Evolutionary conservation across 352 stramenopile species (phyloP).

Genomic region (Globisporangium cylindrosporum): DNA sequence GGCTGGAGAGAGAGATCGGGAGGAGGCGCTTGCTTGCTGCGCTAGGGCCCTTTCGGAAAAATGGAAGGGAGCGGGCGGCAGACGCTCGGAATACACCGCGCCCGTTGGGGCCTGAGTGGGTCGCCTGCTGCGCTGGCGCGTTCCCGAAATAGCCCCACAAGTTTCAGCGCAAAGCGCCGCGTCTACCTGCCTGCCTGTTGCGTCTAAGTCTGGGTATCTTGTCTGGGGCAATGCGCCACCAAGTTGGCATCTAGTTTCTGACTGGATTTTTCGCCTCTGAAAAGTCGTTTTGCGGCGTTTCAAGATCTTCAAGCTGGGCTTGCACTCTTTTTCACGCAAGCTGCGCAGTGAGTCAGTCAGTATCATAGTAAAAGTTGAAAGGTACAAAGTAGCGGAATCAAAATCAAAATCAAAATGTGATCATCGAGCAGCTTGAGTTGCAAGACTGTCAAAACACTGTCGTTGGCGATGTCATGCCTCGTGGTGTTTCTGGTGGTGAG

Average conservation of each 20-base stretch:
- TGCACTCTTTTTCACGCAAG: not conserved
- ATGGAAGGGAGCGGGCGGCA: not conserved
- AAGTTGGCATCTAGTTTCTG: not conserved
- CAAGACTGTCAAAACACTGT: no score
- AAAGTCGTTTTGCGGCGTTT: slow-evolving; percentile 3
- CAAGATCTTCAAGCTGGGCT: slow-evolving; percentile 1
- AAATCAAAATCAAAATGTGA: not conserved
- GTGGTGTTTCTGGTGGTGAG: no score
- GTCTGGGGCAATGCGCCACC: not conserved
- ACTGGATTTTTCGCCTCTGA: not conserved
- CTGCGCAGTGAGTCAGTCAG: not conserved
- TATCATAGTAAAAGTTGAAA: not conserved
- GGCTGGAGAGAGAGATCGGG: not conserved
- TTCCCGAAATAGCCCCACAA: slow-evolving; percentile 1
- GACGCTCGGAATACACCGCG: not conserved
- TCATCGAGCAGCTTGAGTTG: no score
- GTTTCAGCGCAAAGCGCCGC: slow-evolving; percentile 6
- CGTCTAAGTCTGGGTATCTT: not conserved
- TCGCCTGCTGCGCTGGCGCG: not conserved
- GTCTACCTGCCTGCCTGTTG: not conserved
- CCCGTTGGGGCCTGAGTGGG: not conserved
- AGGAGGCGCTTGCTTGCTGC: slow-evolving; percentile 2
- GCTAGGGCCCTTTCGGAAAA: not conserved
- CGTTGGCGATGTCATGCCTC: no score
- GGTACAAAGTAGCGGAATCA: not conserved